Base-by-base conservation (phyloP, 768 basidiomycete species). In the Suillus alpinus region DNA sequence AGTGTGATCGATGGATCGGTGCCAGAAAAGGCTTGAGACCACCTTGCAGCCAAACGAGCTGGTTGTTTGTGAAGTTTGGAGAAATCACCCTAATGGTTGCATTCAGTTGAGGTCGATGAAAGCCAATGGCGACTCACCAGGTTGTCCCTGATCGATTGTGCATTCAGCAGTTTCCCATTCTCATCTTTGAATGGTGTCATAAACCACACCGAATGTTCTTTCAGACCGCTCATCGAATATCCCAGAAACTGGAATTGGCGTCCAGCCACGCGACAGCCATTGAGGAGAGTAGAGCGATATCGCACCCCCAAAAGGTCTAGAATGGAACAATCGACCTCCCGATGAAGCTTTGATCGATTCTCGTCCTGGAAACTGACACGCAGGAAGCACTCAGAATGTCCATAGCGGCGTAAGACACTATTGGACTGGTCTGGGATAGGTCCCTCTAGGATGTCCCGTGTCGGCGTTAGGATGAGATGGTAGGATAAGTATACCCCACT, bases 21-120 rank as follows among this genome's bases (percentile, higher is more conserved):
- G 0, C 81, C 74, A 1, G 82, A 80, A 64, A 85, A 84, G 0
- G 80, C 81, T 66, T 84, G 83, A 18, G 80, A 75, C 78, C 84
- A 80, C 29, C 83, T 75, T 8, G 83, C 83, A 9, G 75, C 83
- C 7, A 80, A 77, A 53, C 80, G 73, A 12, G 83, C 80, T 26
- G 83, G 83, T 53, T 75, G 71, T 53, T 69, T 61, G 16, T 60
- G 32, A 59, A 81, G 66, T 12, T 63, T 66, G 14, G 77, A 71
- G 62, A 80, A 79, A 60, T 79, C 71, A 0, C 79, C 79, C 79
- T 80, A 44, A 41, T 8, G 2, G 3, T 55, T 26, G 20, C 23
- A 23, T 18, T 55, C 20, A 14, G 36, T 55, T 6, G 6, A 14
- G 32, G 23, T 41, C 26, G 37, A 43, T 0, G 8, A 7, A 9